Percentiles rank a stretch among this genome's conserved stretches.
Conservation (phyloP, 1,139 yeast species). For the Taphrina betulina region DNA sequence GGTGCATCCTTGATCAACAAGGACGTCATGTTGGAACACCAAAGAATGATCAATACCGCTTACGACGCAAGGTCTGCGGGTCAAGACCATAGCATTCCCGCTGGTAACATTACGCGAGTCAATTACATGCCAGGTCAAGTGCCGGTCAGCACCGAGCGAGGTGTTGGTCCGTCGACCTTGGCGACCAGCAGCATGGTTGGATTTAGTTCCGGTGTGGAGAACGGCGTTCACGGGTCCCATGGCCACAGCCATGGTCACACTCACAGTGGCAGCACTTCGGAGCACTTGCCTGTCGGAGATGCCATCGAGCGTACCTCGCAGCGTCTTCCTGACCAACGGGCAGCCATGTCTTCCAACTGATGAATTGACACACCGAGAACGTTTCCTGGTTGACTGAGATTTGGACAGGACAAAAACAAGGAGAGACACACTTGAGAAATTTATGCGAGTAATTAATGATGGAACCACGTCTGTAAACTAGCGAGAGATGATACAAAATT, state of each 20-base stretch:
- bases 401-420: too few relatives aligned
- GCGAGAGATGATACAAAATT: too few relatives aligned
- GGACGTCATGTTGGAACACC: slow-evolving; percentile 27
- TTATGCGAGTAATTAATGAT: too few relatives aligned
- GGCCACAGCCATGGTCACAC: not conserved
- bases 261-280: not conserved
- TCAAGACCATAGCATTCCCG: slow-evolving; percentile 4
- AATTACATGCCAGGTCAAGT: slow-evolving; percentile 18
- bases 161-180: slow-evolving; percentile 5
- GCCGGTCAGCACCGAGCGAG: slow-evolving; percentile 11
- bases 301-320: slow-evolving; percentile 17
- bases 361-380: too few relatives aligned
- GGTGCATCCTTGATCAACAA: slow-evolving; percentile 28
- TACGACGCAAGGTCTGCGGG: slow-evolving; percentile 16
- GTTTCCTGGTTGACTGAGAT: too few relatives aligned
- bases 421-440: too few relatives aligned
- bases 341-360: too few relatives aligned
- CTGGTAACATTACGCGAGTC: slow-evolving; percentile 10
- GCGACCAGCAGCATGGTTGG: slow-evolving; percentile 4
- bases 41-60: slow-evolving; percentile 21
- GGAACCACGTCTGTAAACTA: too few relatives aligned
- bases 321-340: slow-evolving; percentile 16
- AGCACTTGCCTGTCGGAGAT: slow-evolving; percentile 2
- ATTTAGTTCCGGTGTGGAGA: not conserved
- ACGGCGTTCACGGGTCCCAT: not conserved